Evolutionary conservation across 345 rosid genomes (phyloP).

Genomic region (Rhodomyrtus tomentosa): DNA sequence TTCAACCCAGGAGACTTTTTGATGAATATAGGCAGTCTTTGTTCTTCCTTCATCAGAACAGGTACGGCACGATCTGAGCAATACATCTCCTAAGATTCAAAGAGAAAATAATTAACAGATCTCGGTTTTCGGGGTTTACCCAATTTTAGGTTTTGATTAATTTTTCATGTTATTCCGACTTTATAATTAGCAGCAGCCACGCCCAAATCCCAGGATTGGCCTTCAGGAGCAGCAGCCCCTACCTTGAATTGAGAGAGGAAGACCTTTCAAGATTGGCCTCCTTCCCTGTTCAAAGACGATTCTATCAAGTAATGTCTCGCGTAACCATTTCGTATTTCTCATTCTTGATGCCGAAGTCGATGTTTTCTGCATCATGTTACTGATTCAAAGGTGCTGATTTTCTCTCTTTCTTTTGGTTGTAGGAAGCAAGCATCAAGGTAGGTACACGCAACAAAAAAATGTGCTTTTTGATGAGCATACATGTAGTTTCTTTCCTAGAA

Average conservation of each 20-base stretch:
- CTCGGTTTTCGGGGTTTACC: neutral
- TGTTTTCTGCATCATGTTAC: neutral
- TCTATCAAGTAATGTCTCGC: conserved; percentile 43
- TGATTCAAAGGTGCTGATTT: neutral
- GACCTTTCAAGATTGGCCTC: conserved; percentile 32
- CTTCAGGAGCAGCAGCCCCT: conserved; percentile 38
- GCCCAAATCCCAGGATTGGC: conserved; percentile 66
- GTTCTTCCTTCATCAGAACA: conserved; percentile 17
- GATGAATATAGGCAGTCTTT: conserved; percentile 27
- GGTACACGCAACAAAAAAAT: neutral
- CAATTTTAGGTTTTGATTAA: neutral
- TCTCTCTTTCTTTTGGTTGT: neutral
- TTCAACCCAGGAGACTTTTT: conserved; percentile 32
- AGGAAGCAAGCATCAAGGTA: conserved; percentile 91
- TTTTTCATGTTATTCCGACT: neutral
- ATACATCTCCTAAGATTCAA: neutral
- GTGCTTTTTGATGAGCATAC: neutral
- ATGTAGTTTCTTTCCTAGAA: neutral
- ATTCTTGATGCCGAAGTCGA: neutral
- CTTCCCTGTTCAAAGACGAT: conserved; percentile 33
- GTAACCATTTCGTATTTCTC: neutral
- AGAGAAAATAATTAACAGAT: neutral
- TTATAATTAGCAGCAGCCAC: neutral
- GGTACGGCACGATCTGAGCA: conserved; percentile 6
- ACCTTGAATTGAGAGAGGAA: conserved; percentile 29